Conservation (phyloP, 2,329 filamentous ascomycete species). For the Colletotrichum echinochloae region DNA sequence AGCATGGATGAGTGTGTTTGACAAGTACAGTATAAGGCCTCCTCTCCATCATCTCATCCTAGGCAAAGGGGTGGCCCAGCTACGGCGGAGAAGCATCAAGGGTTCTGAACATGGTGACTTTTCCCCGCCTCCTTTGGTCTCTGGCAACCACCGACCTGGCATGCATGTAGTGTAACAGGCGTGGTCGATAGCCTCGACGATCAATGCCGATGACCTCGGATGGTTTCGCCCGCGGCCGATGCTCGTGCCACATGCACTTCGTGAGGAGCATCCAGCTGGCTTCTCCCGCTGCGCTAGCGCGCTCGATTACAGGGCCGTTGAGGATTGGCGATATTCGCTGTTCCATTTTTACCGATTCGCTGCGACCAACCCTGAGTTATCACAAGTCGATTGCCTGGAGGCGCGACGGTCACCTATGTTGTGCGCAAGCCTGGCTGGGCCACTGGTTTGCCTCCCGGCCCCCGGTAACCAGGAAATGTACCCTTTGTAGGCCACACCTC, state of each 20-base stretch:
- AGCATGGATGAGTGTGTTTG: constrained; percentile 27
- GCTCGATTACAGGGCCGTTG: constrained; percentile 24
- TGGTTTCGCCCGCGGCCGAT: constrained; percentile 17
- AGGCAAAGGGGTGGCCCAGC: constrained; percentile 2
- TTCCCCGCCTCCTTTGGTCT: neutral
- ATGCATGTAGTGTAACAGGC: neutral
- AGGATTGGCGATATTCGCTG: constrained; percentile 17
- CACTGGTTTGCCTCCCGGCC: neutral
- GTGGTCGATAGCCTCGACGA: constrained; percentile 1
- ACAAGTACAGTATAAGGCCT: constrained; percentile 16
- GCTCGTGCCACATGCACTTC: constrained; percentile 16
- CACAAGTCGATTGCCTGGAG: constrained; percentile 6
- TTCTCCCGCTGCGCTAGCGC: constrained; percentile 20
- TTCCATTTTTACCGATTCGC: constrained; percentile 6
- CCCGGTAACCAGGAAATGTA: neutral
- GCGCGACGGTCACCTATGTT: constrained; percentile 9
- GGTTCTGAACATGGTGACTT: neutral
- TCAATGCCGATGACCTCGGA: constrained; percentile 19
- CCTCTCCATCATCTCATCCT: constrained; percentile 11
- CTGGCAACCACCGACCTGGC: neutral
- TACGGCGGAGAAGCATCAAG: constrained; percentile 21
- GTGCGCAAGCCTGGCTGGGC: neutral
- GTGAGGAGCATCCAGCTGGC: constrained; percentile 16
- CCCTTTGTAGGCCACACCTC: neutral
- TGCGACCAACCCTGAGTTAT: neutral